Percentiles rank a stretch among this genome's conserved stretches.
Conservation (phyloP, 1,139 yeast genomes). For the Waltiozyma solani region DNA sequence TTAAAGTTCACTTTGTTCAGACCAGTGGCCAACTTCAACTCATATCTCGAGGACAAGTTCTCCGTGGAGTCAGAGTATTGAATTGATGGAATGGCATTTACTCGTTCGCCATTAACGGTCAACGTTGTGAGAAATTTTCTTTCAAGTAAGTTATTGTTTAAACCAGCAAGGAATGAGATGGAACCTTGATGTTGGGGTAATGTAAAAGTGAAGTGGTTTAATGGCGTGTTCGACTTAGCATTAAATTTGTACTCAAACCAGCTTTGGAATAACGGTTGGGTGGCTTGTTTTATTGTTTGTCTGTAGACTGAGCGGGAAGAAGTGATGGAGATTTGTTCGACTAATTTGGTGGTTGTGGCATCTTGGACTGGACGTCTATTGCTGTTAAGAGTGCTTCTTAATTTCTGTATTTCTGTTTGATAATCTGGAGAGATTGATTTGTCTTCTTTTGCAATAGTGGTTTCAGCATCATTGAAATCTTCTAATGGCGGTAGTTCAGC, state of each 20-base stretch:
- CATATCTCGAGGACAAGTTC: constrained; percentile 33
- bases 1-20: constrained; percentile 38
- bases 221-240: constrained; percentile 31
- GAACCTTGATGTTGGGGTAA: constrained; percentile 35
- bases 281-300: constrained; percentile 15
- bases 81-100: constrained; percentile 30
- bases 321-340: constrained; percentile 29
- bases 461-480: no score
- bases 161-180: constrained; percentile 33
- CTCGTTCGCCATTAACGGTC: constrained; percentile 40
- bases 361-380: background rate
- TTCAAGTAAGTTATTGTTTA: constrained; percentile 30
- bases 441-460: background rate
- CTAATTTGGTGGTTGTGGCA: constrained; percentile 14
- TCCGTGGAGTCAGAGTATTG: constrained; percentile 25
- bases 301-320: constrained; percentile 27
- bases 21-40: constrained; percentile 38
- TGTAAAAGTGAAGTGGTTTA: constrained; percentile 32
- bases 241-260: constrained; percentile 38
- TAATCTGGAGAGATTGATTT: background rate
- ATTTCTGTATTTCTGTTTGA: background rate
- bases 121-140: constrained; percentile 33
- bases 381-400: background rate
- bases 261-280: constrained; percentile 15
- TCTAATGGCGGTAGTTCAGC: no score